A percentile compares a stretch with the other conserved stretches of the same genome.
phyloP scores from a whole-genome alignment of 805 yeast genomes.

The Blastobotrys chiropterorum region DNA sequence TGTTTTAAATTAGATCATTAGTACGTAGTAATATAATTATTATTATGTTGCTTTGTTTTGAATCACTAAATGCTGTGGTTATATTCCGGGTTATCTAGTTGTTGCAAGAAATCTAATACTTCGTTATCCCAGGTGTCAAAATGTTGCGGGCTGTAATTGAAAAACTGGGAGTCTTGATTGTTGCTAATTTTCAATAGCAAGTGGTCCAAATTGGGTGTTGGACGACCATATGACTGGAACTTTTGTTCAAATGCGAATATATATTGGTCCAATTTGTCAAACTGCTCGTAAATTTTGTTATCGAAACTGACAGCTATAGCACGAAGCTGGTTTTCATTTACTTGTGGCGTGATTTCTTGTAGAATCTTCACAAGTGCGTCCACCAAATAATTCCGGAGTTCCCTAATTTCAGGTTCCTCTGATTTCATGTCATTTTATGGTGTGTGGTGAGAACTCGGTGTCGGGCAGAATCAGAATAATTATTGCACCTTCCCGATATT shows the following conservation, averaged over 20 bases:
- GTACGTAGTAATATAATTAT: no score
- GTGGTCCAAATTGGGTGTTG: constrained; percentile 1
- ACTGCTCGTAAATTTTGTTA: not conserved
- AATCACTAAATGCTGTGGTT: not conserved
- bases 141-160: not conserved
- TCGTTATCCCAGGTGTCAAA: not conserved
- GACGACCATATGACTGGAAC: constrained; percentile 1
- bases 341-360: constrained; percentile 2
- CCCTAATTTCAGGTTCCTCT: not conserved
- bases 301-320: constrained; percentile 8
- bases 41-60: no score
- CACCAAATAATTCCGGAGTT: not conserved
- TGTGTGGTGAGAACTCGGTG: no score
- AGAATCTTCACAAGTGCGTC: constrained; percentile 7
- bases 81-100: not conserved
- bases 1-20: no score
- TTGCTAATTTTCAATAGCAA: not conserved
- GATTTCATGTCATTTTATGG: not conserved
- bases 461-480: no score
- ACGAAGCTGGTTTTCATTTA: not conserved
- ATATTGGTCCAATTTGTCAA: constrained; percentile 2
- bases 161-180: not conserved
- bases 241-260: constrained; percentile 3
- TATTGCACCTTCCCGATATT: no score
- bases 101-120: not conserved